Evolutionary conservation across 2,329 filamentous ascomycete genomes (phyloP).

Genomic region (Talaromyces verruculosus): DNA sequence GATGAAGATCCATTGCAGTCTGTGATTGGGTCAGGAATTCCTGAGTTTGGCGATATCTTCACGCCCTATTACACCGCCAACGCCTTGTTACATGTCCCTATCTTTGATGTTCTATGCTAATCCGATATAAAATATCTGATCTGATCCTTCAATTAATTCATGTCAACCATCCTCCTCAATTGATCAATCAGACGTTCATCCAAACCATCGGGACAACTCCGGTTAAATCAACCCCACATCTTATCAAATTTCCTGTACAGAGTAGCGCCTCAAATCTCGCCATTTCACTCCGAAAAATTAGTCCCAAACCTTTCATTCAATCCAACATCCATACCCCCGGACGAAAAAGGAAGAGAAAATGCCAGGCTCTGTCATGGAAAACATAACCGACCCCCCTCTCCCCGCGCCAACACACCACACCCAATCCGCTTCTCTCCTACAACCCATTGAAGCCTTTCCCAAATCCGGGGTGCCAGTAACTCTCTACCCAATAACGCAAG

Average conservation of each 20-base stretch:
- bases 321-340: not conserved
- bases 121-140: not conserved
- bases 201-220: not conserved
- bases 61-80: not conserved
- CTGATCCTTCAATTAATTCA: not conserved
- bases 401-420: constrained; percentile 28
- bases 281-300: not conserved
- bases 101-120: not conserved
- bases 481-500: constrained; percentile 31
- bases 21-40: not conserved
- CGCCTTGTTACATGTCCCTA: not conserved
- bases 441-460: constrained; percentile 28
- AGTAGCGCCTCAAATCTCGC: not conserved
- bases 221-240: not conserved
- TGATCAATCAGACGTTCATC: not conserved
- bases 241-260: not conserved
- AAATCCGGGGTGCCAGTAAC: constrained; percentile 24
- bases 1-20: not conserved
- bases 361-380: constrained; percentile 39
- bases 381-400: constrained; percentile 30
- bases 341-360: constrained; percentile 24
- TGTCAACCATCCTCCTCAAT: not conserved
- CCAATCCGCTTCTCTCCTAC: constrained; percentile 26
- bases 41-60: not conserved
- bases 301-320: not conserved